Percentiles rank a stretch among this genome's conserved stretches.
Evolutionary conservation across 2,329 filamentous ascomycete species (phyloP).

Genomic region (Penicillium sumatraense): DNA sequence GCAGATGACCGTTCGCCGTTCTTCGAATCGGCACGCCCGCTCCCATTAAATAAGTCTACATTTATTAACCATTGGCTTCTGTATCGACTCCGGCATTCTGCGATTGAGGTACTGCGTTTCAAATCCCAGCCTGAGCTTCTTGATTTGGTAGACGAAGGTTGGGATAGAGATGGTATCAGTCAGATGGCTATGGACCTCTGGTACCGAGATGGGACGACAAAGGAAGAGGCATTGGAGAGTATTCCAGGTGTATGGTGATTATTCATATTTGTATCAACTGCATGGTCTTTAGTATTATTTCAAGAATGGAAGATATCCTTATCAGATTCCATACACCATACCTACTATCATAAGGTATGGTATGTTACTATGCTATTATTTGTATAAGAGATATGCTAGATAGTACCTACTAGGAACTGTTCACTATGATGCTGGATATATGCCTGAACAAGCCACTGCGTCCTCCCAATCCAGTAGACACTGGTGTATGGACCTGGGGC

Average conservation of each 20-base stretch:
- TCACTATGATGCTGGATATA: too few relatives aligned
- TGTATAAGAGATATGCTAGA: too few relatives aligned
- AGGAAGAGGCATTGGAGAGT: not conserved
- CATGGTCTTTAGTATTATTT: too few relatives aligned
- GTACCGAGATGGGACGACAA: slow-evolving; percentile 25
- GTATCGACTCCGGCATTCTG: slow-evolving; percentile 36
- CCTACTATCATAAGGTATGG: too few relatives aligned
- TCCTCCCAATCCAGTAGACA: too few relatives aligned
- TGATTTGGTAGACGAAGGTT: slow-evolving; percentile 21
- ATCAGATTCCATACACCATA: too few relatives aligned
- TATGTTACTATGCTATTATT: too few relatives aligned
- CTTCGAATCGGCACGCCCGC: slow-evolving; percentile 19
- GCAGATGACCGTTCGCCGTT: slow-evolving; percentile 23
- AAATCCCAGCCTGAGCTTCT: slow-evolving; percentile 26
- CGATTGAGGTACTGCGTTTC: slow-evolving; percentile 29
- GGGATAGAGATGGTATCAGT: slow-evolving; percentile 25
- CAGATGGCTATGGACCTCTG: slow-evolving; percentile 27
- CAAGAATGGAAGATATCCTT: too few relatives aligned
- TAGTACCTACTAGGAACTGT: too few relatives aligned
- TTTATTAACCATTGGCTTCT: slow-evolving; percentile 39
- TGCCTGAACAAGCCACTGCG: too few relatives aligned
- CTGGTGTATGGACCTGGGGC: not conserved
- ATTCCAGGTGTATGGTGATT: not conserved
- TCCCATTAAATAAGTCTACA: slow-evolving; percentile 17
- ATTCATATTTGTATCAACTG: too few relatives aligned